Conservation (phyloP, 495 filamentous ascomycete genomes). For the Acidiella bohemica region DNA sequence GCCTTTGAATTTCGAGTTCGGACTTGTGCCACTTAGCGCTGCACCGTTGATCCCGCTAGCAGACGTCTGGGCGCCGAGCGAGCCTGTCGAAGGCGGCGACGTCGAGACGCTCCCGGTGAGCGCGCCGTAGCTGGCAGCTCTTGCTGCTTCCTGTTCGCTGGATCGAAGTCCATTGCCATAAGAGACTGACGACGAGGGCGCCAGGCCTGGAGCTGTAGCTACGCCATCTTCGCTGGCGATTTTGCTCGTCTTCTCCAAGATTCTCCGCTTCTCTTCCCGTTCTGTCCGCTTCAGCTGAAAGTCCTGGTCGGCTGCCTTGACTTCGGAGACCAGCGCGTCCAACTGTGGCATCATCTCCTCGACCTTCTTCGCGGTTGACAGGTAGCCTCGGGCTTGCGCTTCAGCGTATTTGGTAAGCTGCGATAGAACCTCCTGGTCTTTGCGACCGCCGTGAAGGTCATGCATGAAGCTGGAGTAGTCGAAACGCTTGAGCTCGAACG, state of each 20-base stretch:
- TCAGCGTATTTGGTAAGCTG: slow-evolving; percentile 92
- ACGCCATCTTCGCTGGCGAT: slow-evolving; percentile 19
- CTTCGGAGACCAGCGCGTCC: slow-evolving; percentile 80
- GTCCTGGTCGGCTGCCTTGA: slow-evolving; percentile 84
- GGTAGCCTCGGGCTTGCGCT: slow-evolving; percentile 70
- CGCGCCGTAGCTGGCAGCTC: slow-evolving; percentile 1
- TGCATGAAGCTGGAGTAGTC: slow-evolving; percentile 99
- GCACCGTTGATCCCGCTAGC: slow-evolving; percentile 4
- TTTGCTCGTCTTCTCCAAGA: slow-evolving; percentile 78
- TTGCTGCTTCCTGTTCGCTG: slow-evolving; percentile 5
- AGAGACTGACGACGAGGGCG: slow-evolving; percentile 5
- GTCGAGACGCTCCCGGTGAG: slow-evolving; percentile 3
- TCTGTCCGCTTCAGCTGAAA: slow-evolving; percentile 88
- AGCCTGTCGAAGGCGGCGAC: slow-evolving; percentile 13
- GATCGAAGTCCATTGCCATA: slow-evolving; percentile 3
- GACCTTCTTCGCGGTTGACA: slow-evolving; percentile 71
- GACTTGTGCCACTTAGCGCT: slow-evolving; percentile 21
- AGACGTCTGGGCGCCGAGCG: slow-evolving; percentile 8
- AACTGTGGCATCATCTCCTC: slow-evolving; percentile 80
- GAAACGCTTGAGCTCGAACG: slow-evolving; percentile 92
- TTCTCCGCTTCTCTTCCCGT: slow-evolving; percentile 79
- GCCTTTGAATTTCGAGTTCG: slow-evolving; percentile 61
- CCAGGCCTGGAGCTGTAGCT: slow-evolving; percentile 5
- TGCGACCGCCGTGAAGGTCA: slow-evolving; percentile 89
- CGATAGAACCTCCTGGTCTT: slow-evolving; percentile 93